Conservation (phyloP, 768 basidiomycete species). For the Serendipita sp. region DNA sequence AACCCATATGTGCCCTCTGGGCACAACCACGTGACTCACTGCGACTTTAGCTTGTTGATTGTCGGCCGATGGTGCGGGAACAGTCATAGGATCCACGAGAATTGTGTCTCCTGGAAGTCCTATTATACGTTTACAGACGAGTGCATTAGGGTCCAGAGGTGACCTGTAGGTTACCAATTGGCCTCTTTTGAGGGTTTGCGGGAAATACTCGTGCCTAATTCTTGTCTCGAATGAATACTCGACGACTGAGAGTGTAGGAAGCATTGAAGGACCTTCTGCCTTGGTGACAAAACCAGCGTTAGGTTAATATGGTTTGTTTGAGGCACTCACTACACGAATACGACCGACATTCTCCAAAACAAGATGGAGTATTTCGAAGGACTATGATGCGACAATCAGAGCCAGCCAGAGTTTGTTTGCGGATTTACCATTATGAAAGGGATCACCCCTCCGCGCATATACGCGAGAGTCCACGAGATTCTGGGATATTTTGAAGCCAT, state of each 20-base stretch:
- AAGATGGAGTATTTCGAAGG: conserved; percentile 28
- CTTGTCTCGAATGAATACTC: conserved; percentile 18
- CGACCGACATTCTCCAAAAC: conserved; percentile 45
- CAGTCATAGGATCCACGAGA: conserved; percentile 56
- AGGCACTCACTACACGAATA: conserved; percentile 30
- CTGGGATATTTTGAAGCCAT: too few species aligned
- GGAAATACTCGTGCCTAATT: background rate
- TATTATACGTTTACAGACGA: conserved; percentile 78
- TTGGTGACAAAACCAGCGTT: conserved; percentile 15
- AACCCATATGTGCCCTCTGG: conserved; percentile 80
- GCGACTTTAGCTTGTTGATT: conserved; percentile 33
- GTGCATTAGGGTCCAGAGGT: conserved; percentile 44
- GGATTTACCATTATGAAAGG: too few species aligned
- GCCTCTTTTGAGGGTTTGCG: conserved; percentile 37
- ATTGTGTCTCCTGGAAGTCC: conserved; percentile 81
- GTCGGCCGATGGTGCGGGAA: background rate
- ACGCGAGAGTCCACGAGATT: too few species aligned
- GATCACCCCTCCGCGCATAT: too few species aligned
- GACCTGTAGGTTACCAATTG: conserved; percentile 61
- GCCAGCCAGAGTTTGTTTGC: too few species aligned
- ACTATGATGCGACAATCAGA: background rate
- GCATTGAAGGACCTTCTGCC: conserved; percentile 66
- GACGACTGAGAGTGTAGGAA: conserved; percentile 45
- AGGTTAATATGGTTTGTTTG: background rate
- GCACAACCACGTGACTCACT: conserved; percentile 58